Conservation (phyloP, 352 stramenopile species). For the Phytophthora chlamydospora region DNA sequence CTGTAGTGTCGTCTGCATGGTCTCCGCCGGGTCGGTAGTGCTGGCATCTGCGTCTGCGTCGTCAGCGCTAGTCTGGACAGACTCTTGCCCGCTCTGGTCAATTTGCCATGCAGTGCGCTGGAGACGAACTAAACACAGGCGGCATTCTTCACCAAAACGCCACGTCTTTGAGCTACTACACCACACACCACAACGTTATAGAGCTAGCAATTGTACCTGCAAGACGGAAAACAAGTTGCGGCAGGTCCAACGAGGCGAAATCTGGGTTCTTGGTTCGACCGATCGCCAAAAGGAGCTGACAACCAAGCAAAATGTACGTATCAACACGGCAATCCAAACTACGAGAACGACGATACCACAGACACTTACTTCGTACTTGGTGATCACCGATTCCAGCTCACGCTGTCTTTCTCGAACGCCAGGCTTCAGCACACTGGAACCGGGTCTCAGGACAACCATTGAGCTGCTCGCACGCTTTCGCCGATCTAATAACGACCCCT, state of each 20-base stretch:
- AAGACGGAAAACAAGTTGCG: constrained; percentile 45
- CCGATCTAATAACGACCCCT: not conserved
- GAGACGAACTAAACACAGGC: constrained; percentile 37
- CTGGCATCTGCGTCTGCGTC: constrained; percentile 6
- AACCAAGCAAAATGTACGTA: not conserved
- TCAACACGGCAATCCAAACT: not conserved
- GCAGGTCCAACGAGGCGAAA: constrained; percentile 50
- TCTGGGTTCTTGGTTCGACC: constrained; percentile 42
- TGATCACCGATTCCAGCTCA: constrained; percentile 40
- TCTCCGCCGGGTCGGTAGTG: constrained; percentile 3
- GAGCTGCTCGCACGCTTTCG: not conserved
- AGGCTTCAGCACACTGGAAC: constrained; percentile 31
- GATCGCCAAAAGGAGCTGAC: constrained; percentile 44
- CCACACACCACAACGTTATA: not conserved
- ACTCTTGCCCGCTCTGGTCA: constrained; percentile 1
- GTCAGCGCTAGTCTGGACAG: not conserved
- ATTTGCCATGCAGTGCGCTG: constrained; percentile 40
- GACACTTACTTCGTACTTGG: constrained; percentile 49
- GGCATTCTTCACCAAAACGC: constrained; percentile 20
- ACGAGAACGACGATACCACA: not conserved
- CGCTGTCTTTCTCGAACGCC: constrained; percentile 32
- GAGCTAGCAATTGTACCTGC: constrained; percentile 30
- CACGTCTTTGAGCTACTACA: not conserved
- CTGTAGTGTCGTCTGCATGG: constrained; percentile 22
- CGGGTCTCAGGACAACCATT: constrained; percentile 16